Evolutionary conservation across 164 flowering plant genomes (phyloP).

Genomic region (Vitis rupestris): DNA sequence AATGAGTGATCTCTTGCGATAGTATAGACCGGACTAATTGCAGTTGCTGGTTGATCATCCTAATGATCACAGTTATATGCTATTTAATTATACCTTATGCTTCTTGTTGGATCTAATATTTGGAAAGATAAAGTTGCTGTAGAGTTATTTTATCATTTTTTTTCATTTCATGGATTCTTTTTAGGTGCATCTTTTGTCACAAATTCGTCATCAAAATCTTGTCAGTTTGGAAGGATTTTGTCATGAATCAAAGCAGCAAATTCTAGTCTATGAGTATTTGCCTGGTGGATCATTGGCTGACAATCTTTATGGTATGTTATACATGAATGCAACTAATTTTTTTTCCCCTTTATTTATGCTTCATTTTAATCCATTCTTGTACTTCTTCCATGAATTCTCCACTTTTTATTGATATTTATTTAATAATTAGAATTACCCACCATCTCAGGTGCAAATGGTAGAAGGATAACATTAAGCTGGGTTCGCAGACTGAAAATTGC

Average conservation of each 20-base stretch:
- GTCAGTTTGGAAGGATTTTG: slow-evolving; percentile 84
- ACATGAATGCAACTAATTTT: neutral
- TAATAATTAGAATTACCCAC: neutral
- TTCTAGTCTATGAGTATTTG: slow-evolving; percentile 78
- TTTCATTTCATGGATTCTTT: slow-evolving; percentile 1
- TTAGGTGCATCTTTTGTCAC: slow-evolving; percentile 74
- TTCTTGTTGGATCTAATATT: no score
- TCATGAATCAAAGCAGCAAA: slow-evolving; percentile 72
- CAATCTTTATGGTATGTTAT: slow-evolving; percentile 68
- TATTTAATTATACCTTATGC: no score
- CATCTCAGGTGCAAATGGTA: slow-evolving; percentile 61
- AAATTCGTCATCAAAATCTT: slow-evolving; percentile 78
- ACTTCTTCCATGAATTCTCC: neutral
- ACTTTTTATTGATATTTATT: neutral
- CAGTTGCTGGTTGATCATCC: no score
- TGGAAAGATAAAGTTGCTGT: neutral
- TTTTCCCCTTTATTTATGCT: neutral
- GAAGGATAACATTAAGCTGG: slow-evolving; percentile 67
- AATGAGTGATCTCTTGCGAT: no score
- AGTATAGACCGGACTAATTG: no score
- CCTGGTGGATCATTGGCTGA: slow-evolving; percentile 85
- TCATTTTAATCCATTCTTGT: neutral
- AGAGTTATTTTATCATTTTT: neutral
- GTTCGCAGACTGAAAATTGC: slow-evolving; percentile 81
- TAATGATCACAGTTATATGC: no score